Percentiles rank a stretch among this genome's conserved stretches.
Evolutionary conservation across 768 basidiomycete species (phyloP).

Genomic region (Suillus fuscotomentosus): DNA sequence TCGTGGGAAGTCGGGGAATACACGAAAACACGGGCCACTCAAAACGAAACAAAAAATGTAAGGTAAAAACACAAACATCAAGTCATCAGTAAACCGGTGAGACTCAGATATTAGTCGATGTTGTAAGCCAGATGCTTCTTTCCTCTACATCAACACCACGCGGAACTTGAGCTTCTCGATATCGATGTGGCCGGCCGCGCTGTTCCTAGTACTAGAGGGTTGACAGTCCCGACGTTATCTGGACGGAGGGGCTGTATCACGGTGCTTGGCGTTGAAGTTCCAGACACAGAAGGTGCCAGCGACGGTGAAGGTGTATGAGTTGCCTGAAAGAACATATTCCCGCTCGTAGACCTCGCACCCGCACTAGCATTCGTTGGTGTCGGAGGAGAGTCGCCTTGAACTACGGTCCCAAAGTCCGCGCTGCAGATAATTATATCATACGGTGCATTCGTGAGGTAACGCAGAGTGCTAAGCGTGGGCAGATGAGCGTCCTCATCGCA

Average conservation of each 20-base stretch:
- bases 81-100: too few relatives aligned
- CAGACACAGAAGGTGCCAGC: not conserved
- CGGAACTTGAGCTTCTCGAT: constrained; percentile 42
- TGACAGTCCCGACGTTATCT: not conserved
- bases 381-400: not conserved
- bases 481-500: not conserved
- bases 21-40: too few relatives aligned
- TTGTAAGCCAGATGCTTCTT: too few relatives aligned
- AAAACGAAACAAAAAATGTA: too few relatives aligned
- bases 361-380: not conserved
- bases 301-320: not conserved
- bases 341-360: not conserved
- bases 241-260: constrained; percentile 6
- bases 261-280: not conserved
- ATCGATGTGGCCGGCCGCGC: constrained; percentile 25
- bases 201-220: constrained; percentile 11
- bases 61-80: too few relatives aligned
- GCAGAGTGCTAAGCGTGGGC: constrained; percentile 25
- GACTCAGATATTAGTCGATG: too few relatives aligned
- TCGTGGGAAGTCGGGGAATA: too few relatives aligned
- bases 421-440: constrained; percentile 40
- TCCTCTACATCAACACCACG: constrained; percentile 39
- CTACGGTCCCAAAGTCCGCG: constrained; percentile 46
- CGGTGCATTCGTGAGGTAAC: constrained; percentile 30
- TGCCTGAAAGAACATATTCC: not conserved